These are phyloP conservation scores for Calamus simplicifolius DNA, from an alignment of 176 grass and related monocot genomes.

Conservation along the genomic window DNA sequence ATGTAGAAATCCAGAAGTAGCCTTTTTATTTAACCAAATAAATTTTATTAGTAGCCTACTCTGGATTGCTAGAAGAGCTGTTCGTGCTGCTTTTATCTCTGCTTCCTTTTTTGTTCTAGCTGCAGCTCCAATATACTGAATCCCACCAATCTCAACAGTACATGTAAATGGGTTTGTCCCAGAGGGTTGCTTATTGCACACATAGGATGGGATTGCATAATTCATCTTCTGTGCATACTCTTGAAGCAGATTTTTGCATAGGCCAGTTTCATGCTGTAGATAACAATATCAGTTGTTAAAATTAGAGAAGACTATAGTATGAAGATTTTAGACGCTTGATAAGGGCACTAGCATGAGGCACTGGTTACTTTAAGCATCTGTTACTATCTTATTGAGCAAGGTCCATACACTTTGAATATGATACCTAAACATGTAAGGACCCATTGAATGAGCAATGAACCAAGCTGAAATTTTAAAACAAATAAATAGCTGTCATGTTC, in stretches of 20 bases:
- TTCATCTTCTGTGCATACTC: constrained; percentile 99
- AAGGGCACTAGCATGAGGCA: too few species aligned
- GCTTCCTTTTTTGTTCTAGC: constrained; percentile 83
- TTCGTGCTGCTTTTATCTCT: constrained; percentile 86
- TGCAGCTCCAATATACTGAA: constrained; percentile 83
- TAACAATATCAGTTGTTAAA: background rate
- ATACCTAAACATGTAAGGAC: too few species aligned
- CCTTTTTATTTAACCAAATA: too few species aligned
- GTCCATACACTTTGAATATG: too few species aligned
- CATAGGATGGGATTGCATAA: constrained; percentile 85
- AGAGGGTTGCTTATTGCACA: constrained; percentile 47
- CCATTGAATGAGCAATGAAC: too few species aligned
- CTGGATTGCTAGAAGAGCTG: constrained; percentile 92
- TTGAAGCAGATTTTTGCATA: constrained; percentile 96
- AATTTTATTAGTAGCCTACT: constrained; percentile 19
- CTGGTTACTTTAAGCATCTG: too few species aligned
- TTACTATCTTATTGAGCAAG: too few species aligned
- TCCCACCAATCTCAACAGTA: constrained; percentile 86
- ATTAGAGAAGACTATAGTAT: too few species aligned
- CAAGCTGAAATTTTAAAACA: too few species aligned
- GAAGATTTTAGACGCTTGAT: too few species aligned
- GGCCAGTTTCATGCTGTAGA: constrained; percentile 68
- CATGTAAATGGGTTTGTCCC: constrained; percentile 46
- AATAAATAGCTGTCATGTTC: too few species aligned
- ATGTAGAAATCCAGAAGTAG: background rate